These are phyloP conservation scores for Magnaporthiopsis rhizophila DNA, from an alignment of 2,329 filamentous ascomycete species.

Conservation along the genomic window DNA sequence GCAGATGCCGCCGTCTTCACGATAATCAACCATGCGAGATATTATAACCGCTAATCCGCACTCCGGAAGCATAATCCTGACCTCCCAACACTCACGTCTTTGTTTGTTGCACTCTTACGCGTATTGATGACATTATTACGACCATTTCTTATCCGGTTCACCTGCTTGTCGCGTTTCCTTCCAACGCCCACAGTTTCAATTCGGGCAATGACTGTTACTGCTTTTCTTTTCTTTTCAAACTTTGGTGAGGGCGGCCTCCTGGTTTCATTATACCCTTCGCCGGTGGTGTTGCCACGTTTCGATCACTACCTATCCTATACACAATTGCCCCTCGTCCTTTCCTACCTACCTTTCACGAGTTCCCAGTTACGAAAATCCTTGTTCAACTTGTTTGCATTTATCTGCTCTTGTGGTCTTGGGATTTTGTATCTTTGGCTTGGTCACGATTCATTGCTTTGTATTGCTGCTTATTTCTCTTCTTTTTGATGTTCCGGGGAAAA, in stretches of 20 bases:
- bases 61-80: too few relatives aligned
- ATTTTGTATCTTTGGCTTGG: background rate
- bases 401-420: background rate
- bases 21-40: background rate
- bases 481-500: background rate
- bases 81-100: too few relatives aligned
- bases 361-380: background rate
- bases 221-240: background rate
- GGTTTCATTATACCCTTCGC: background rate
- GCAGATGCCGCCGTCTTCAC: background rate
- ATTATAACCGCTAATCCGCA: too few relatives aligned
- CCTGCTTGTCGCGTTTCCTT: background rate
- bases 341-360: background rate
- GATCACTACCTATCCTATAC: background rate
- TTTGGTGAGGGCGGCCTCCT: background rate
- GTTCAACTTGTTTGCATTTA: background rate
- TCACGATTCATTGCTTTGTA: background rate
- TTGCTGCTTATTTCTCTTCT: background rate
- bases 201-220: too few relatives aligned
- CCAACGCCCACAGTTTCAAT: background rate
- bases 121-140: too few relatives aligned
- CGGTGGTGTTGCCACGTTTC: background rate
- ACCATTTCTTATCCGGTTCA: too few relatives aligned
- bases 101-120: too few relatives aligned
- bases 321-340: background rate